Evolutionary conservation across 2,329 filamentous ascomycete species (phyloP), one percentile per base, ranked within the genome.

Genomic region (Epichloe gansuensis): DNA sequence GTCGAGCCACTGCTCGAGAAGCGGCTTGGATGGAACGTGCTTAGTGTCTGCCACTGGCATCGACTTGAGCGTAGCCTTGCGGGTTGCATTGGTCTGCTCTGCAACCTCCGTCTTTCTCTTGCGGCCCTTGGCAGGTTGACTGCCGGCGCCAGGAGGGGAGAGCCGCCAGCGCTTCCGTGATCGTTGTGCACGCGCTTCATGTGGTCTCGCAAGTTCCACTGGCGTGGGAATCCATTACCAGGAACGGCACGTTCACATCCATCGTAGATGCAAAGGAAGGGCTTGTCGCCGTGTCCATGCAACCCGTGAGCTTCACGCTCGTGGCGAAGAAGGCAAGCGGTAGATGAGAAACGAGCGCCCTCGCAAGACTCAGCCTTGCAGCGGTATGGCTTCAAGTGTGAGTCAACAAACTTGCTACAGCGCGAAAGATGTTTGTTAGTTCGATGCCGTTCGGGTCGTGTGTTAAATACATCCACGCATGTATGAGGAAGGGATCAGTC

Each of bases 151-250:
- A 28, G 69, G 62, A 9, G 71, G 65, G 73, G 70, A 37, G 76
- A 74, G 25, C 66, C 70, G 44, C 61, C 60, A 43, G 69, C 62
- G 58, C 68, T 70, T 44, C 73, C 72, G 55, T 75, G 74, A 63
- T 81, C 79, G 59, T 83, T 83, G 73, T 97, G 91, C 7, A 96
- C 91, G 57, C 91, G 85, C 72, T 89, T 88, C 91, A 96, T 96
- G 76, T 97, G 91, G 72, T 97, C 91, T 69, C 86, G 84, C 51
- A 95, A 80, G 72, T 97, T 97, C 88, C 93, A 97, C 62, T 91
- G 85, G 62, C 91, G 85, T 39, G 91, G 91, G 65, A 97, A 97
- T 61, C 91, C 91, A 67, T 91, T 89, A 61, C 89, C 90, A 25
- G 80, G 75, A 37, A 85, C 75, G 54, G 88, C 83, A 58, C 91